Evolutionary conservation across 1,139 yeast species (phyloP), one percentile per base, ranked within the genome.

Genomic region (Sugiyamaella paludigena): DNA sequence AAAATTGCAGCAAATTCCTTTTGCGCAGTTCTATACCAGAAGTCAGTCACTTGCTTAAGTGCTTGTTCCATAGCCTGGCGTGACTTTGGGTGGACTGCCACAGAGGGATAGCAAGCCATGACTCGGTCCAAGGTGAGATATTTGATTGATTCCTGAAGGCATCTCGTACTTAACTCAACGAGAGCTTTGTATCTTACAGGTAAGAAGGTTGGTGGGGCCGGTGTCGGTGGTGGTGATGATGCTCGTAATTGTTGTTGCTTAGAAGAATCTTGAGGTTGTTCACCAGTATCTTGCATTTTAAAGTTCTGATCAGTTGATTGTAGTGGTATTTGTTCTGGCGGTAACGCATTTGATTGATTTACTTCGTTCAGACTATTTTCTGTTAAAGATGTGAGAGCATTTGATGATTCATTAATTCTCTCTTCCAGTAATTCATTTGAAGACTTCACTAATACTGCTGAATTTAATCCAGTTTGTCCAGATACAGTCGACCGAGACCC

Each of bases 1-100:
- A 80, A 82, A 2, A 87, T 84, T 38, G 80, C 75, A 7, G 79
- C 79, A 56, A 87, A 85, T 63, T 87, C 95, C 34, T 74, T 70
- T 47, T 74, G 63, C 1, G 88, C 77, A 28, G 78, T 77, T 10
- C 70, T 67, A 37, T 72, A 73, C 87, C 92, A 85, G 56, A 80
- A 81, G 30, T 76, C 75, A 8, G 76, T 67, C 15, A 87, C 77
- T 60, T 85, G 92, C 5, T 70, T 66, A 47, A 84, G 72, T 2
- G 89, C 85, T 35, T 76, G 77, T 30, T 76, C 75, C 13, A 87
- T 67, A 1, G 79, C 73, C 31, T 68, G 68, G 6, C 66, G 63
- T 0, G 91, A 92, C 9, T 76, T 77, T 15, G 68, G 69, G 12
- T 52, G 50, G 11, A 67, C 57, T 0, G 83, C 73, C 19, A 84